Conservation (phyloP, 2,329 filamentous ascomycete genomes). For the Tolypocladium tundrense region DNA sequence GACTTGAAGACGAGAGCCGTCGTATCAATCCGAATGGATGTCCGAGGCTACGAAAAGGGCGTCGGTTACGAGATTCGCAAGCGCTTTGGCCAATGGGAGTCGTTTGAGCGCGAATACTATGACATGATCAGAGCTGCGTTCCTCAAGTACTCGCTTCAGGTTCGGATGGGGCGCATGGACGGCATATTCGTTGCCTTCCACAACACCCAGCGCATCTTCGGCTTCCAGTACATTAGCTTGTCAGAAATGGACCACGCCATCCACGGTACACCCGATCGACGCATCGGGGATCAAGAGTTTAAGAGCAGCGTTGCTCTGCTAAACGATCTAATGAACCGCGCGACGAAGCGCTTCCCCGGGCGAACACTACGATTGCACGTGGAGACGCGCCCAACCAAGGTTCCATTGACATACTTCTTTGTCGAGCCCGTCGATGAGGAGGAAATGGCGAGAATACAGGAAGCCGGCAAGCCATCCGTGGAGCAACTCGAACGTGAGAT, state of each 20-base stretch:
- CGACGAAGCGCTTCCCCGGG: conserved; percentile 64
- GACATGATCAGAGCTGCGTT: conserved; percentile 95
- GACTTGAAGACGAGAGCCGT: conserved; percentile 94
- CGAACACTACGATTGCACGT: conserved; percentile 71
- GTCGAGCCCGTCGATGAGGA: conserved; percentile 71
- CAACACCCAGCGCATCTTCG: conserved; percentile 90
- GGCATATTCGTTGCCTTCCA: conserved; percentile 96
- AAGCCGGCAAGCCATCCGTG: conserved; percentile 50
- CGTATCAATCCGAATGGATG: conserved; percentile 82
- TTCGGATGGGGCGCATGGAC: conserved; percentile 96
- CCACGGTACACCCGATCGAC: conserved; percentile 62
- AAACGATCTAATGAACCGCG: conserved; percentile 68
- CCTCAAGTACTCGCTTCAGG: conserved; percentile 93
- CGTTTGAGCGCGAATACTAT: conserved; percentile 89
- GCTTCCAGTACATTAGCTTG: conserved; percentile 87
- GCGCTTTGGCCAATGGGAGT: conserved; percentile 71
- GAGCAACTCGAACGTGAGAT: conserved; percentile 59
- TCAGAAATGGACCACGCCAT: conserved; percentile 81
- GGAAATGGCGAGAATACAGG: conserved; percentile 66
- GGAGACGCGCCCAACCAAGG: conserved; percentile 54
- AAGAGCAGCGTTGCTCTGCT: conserved; percentile 67
- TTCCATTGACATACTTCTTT: conserved; percentile 77
- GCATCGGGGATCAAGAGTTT: conserved; percentile 76
- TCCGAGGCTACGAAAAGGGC: conserved; percentile 59
- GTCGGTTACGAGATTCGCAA: conserved; percentile 77